These are phyloP conservation scores for Musa itinerans DNA, from an alignment of 176 grass and related monocot genomes.

Conservation along the genomic window DNA sequence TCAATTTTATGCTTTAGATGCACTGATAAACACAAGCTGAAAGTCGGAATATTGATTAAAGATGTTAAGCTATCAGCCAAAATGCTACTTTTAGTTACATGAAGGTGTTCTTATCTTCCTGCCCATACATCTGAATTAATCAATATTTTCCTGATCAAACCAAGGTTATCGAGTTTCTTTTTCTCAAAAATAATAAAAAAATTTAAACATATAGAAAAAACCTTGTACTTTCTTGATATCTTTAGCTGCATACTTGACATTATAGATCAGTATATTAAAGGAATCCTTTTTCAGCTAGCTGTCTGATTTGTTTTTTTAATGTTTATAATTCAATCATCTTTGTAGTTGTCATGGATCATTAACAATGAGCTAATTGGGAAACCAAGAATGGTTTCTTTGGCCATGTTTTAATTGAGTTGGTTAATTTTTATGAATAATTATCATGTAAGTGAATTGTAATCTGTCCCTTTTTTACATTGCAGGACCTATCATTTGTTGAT, in stretches of 20 bases:
- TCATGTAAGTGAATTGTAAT: not conserved
- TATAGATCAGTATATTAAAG: not conserved
- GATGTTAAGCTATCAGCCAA: not conserved
- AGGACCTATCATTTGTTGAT: slow-evolving; percentile 81
- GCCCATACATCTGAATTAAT: not conserved
- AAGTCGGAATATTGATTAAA: not conserved
- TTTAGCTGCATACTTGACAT: not conserved
- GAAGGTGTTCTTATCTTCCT: not conserved
- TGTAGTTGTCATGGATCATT: not conserved
- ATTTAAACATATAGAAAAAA: not conserved
- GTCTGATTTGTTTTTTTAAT: no score
- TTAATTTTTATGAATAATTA: not conserved
- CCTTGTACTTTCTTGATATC: not conserved
- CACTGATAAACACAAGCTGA: not conserved
- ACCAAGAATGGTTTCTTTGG: slow-evolving; percentile 1
- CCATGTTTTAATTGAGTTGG: not conserved
- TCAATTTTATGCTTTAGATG: not conserved
- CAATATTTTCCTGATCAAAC: not conserved
- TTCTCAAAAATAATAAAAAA: not conserved
- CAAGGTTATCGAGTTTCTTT: not conserved
- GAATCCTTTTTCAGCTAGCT: no score
- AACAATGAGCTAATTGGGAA: not conserved
- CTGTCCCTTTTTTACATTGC: not conserved
- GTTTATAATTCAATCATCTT: not conserved
- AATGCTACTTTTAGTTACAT: not conserved